These are phyloP conservation scores for Apium graveolens DNA, from an alignment of 129 eudicot species.

Conservation along the genomic window DNA sequence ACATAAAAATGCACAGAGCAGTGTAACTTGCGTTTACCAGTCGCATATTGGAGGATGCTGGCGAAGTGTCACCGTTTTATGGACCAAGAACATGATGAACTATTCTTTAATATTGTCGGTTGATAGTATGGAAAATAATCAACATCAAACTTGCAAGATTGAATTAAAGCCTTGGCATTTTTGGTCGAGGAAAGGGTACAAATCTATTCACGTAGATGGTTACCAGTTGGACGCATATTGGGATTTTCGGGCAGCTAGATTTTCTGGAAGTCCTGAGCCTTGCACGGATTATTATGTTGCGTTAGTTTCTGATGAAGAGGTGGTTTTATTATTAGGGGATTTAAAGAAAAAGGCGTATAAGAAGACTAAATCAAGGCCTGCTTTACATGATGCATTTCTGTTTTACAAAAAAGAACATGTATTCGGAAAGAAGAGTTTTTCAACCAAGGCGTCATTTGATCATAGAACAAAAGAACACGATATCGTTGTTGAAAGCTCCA, in stretches of 20 bases:
- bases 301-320: slow-evolving; percentile 65
- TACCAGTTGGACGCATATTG: slow-evolving; percentile 64
- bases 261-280: slow-evolving; percentile 81
- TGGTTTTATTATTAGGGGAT: slow-evolving; percentile 74
- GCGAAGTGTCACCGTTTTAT: slow-evolving; percentile 68
- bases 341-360: slow-evolving; percentile 57
- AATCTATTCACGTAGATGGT: slow-evolving; percentile 62
- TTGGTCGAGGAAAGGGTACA: slow-evolving; percentile 86
- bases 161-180: slow-evolving; percentile 96
- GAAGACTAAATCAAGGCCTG: slow-evolving; percentile 56
- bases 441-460: slow-evolving; percentile 61
- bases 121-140: slow-evolving; percentile 45
- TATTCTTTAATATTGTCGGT: slow-evolving; percentile 48
- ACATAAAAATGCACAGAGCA: slow-evolving; percentile 41
- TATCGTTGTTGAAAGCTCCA: slow-evolving; percentile 67
- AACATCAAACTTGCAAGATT: slow-evolving; percentile 54
- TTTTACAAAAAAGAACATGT: slow-evolving; percentile 67
- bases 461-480: slow-evolving; percentile 51
- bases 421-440: slow-evolving; percentile 63
- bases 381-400: slow-evolving; percentile 45
- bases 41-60: slow-evolving; percentile 67
- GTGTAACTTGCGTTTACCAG: slow-evolving; percentile 61
- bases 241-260: slow-evolving; percentile 79
- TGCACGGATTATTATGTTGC: slow-evolving; percentile 67
- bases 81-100: slow-evolving; percentile 75